These are phyloP conservation scores for Panicum hallii DNA, from an alignment of 202 grass and related monocot species.

Conservation along the genomic window DNA sequence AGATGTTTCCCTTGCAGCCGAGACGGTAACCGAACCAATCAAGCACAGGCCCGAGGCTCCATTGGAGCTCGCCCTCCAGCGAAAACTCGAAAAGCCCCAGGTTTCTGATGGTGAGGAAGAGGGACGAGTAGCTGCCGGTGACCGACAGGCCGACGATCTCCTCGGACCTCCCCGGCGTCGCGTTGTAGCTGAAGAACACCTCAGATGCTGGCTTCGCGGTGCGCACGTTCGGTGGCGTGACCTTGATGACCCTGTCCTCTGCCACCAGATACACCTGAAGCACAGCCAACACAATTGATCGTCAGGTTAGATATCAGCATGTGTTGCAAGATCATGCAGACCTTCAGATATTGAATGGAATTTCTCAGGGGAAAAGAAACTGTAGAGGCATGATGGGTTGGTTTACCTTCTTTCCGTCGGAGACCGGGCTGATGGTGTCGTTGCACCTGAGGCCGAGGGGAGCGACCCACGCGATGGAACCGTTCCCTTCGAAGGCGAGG, in stretches of 20 bases:
- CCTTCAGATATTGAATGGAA: not conserved
- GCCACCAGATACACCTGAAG: conserved; percentile 83
- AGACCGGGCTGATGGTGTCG: conserved; percentile 47
- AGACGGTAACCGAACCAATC: conserved; percentile 49
- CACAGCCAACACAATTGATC: not conserved
- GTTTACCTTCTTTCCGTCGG: conserved; percentile 63
- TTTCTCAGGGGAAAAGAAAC: not conserved
- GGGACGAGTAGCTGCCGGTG: conserved; percentile 44
- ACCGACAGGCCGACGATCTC: conserved; percentile 71
- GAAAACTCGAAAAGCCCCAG: conserved; percentile 68
- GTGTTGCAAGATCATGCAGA: not conserved
- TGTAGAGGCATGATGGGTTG: not conserved
- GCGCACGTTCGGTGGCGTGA: conserved; percentile 54
- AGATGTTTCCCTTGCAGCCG: conserved; percentile 63
- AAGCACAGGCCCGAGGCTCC: conserved; percentile 67
- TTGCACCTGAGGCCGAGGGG: conserved; percentile 59
- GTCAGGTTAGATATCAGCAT: not conserved
- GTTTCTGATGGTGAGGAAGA: conserved; percentile 73
- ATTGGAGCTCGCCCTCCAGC: conserved; percentile 50
- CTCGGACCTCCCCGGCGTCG: conserved; percentile 48
- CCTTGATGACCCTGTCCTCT: conserved; percentile 68
- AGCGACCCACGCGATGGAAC: conserved; percentile 61
- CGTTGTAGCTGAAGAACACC: conserved; percentile 64
- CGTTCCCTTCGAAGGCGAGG: conserved; percentile 62
- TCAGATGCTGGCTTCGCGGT: conserved; percentile 41